Evolutionary conservation across 352 stramenopile genomes (phyloP), one percentile per base, ranked within the genome.

Genomic region (Phytophthora constricta): DNA sequence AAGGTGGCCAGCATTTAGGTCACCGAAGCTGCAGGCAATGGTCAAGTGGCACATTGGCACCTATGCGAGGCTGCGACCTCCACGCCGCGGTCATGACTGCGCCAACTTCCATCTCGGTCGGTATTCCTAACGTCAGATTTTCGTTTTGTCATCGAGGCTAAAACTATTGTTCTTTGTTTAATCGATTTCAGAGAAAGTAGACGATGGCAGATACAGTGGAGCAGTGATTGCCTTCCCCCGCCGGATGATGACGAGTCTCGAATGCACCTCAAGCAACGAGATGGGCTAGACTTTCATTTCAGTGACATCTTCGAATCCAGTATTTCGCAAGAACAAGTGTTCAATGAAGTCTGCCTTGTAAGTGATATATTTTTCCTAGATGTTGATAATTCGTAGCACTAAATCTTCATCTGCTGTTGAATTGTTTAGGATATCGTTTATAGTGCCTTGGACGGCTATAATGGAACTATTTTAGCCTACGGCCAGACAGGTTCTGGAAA

Each of bases 21-120:
- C 45, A 13, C 39, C 9, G n/a, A 23, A 5, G 45, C 50, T 39
- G 16, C 34, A 45, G 27, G 17, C 33, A 11, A 90, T 88, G 80
- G 74, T 91, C 50, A 91, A 88, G 70, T 94, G 86, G 82, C 71
- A 82, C 56, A 94, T 92, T 67, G 86, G 77, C 52, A 94, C 86
- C 49, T 93, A 86, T 46, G 80, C 84, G 46, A 74, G 86, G 23
- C 75, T 94, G 46, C 84, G 86, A 10, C 86, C 86, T 25, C 77
- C 80, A 25, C 77, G 84, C 0, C 73, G 78, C 23, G 80, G 68
- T 27, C 77, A 87, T 33, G 79, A 90, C 11, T 84, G 80, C 42
- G 72, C 82, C 58, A 89, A 87, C 49, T 88, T 91, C 54, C 64
- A 80, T 34, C 80, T 89, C 50, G 76, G 79, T 90, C 55, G 25